A percentile compares a stretch with the other conserved stretches of the same genome.
These are phyloP conservation scores for Salix koriyanagi DNA, from an alignment of 345 rosid species.

Conservation along the genomic window DNA sequence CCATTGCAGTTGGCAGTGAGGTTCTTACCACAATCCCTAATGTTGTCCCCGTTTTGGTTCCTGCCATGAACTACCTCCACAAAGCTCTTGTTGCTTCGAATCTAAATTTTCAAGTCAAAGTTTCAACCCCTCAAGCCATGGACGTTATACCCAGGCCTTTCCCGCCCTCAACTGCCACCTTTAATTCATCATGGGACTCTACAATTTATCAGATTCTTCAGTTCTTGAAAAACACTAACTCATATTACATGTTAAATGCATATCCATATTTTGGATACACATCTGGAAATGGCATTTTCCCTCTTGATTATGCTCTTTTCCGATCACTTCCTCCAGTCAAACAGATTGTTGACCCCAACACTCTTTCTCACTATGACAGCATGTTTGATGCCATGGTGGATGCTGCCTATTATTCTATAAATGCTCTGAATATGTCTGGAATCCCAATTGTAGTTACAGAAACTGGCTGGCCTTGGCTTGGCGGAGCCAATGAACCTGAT, in stretches of 20 bases:
- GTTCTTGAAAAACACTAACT: constrained; percentile 81
- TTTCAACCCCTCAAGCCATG: constrained; percentile 82
- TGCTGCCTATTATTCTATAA: constrained; percentile 89
- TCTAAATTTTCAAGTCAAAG: constrained; percentile 66
- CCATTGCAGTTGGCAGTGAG: constrained; percentile 93
- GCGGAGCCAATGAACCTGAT: constrained; percentile 70
- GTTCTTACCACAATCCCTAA: constrained; percentile 75
- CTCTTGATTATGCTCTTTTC: constrained; percentile 83
- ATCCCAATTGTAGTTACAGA: constrained; percentile 80
- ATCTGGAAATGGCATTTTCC: constrained; percentile 77
- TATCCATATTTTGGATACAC: constrained; percentile 93
- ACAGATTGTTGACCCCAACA: constrained; percentile 98
- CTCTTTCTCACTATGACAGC: constrained; percentile 79
- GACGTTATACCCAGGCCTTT: constrained; percentile 79
- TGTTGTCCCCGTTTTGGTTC: constrained; percentile 61
- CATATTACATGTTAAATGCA: constrained; percentile 87
- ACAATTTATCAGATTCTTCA: constrained; percentile 79
- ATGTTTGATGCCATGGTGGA: constrained; percentile 99
- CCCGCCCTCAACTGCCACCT: constrained; percentile 87
- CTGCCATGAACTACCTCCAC: constrained; percentile 81
- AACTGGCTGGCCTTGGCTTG: constrained; percentile 96
- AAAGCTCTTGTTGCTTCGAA: constrained; percentile 85
- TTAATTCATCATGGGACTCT: constrained; percentile 71
- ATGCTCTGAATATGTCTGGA: constrained; percentile 57
- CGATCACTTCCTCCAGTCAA: constrained; percentile 65